A percentile compares a stretch with the other conserved stretches of the same genome.
Evolutionary conservation across 176 grass and related monocot genomes (phyloP).

Genomic region (Zizania latifolia): DNA sequence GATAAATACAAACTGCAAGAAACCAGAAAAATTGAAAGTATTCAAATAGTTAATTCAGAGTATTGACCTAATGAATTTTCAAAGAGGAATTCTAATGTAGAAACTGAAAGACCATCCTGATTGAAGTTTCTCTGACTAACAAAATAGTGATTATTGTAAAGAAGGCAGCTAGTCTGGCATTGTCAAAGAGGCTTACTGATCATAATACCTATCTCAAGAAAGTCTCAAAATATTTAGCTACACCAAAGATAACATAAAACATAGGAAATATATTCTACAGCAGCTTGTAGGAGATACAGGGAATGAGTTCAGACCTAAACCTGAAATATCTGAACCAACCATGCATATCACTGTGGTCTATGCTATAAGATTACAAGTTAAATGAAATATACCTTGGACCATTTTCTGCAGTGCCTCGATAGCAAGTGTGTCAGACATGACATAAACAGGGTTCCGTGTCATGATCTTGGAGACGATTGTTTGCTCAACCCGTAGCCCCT

Average conservation of each 20-base stretch:
- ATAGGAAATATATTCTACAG: neutral
- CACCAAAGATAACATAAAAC: neutral
- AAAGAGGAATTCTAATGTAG: neutral
- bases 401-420: conserved; percentile 94
- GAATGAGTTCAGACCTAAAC: neutral
- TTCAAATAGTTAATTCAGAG: neutral
- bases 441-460: conserved; percentile 72
- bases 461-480: conserved; percentile 89
- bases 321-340: neutral
- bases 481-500: conserved; percentile 78
- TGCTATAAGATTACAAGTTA: neutral
- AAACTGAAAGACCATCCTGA: neutral
- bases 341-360: neutral
- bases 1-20: neutral
- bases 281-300: neutral
- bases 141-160: neutral
- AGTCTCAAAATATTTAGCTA: neutral
- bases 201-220: neutral
- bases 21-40: neutral
- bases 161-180: neutral
- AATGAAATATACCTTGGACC: conserved; percentile 61
- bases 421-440: conserved; percentile 69
- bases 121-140: neutral
- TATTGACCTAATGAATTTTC: neutral
- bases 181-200: neutral